A percentile compares a stretch with the other conserved stretches of the same genome.
phyloP scores from a whole-genome alignment of 2,329 filamentous ascomycete genomes.

The Verruconis gallopava region DNA sequence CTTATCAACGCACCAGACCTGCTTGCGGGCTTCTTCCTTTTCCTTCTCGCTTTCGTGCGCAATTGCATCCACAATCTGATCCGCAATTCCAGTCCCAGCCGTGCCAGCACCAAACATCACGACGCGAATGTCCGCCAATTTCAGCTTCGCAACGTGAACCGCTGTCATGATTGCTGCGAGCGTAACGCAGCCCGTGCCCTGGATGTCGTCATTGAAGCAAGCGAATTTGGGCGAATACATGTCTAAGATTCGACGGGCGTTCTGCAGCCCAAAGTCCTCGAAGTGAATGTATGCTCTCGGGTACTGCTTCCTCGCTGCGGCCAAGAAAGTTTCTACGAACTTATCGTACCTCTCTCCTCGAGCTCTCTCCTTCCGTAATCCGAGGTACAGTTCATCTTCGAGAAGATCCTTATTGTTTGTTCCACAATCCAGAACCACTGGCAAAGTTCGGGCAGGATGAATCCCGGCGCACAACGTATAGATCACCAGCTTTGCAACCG shows the following conservation, averaged over 20 bases:
- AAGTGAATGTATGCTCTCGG: slow-evolving; percentile 80
- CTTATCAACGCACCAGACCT: slow-evolving; percentile 82
- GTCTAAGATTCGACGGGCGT: slow-evolving; percentile 65
- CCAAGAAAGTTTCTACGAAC: slow-evolving; percentile 65
- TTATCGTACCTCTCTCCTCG: slow-evolving; percentile 61
- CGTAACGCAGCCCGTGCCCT: slow-evolving; percentile 80
- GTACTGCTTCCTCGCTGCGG: slow-evolving; percentile 52
- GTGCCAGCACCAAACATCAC: slow-evolving; percentile 71
- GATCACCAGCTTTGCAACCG: slow-evolving; percentile 67
- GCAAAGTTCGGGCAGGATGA: slow-evolving; percentile 63
- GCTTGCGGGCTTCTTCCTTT: slow-evolving; percentile 61
- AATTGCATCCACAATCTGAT: slow-evolving; percentile 72
- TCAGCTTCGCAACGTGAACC: slow-evolving; percentile 52
- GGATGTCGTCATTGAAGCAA: slow-evolving; percentile 86
- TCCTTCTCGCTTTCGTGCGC: slow-evolving; percentile 51
- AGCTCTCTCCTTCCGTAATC: slow-evolving; percentile 52
- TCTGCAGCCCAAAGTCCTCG: slow-evolving; percentile 71
- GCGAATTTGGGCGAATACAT: slow-evolving; percentile 59
- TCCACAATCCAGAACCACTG: slow-evolving; percentile 74
- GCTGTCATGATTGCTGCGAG: slow-evolving; percentile 70
- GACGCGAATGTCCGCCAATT: slow-evolving; percentile 55
- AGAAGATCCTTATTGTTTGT: slow-evolving; percentile 69
- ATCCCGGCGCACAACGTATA: slow-evolving; percentile 81
- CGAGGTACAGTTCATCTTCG: slow-evolving; percentile 67
- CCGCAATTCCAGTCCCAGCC: slow-evolving; percentile 74